A percentile compares a stretch with the other conserved stretches of the same genome.
Conservation (phyloP, 2,329 filamentous ascomycete species). For the Leptosphaerulina australis region DNA sequence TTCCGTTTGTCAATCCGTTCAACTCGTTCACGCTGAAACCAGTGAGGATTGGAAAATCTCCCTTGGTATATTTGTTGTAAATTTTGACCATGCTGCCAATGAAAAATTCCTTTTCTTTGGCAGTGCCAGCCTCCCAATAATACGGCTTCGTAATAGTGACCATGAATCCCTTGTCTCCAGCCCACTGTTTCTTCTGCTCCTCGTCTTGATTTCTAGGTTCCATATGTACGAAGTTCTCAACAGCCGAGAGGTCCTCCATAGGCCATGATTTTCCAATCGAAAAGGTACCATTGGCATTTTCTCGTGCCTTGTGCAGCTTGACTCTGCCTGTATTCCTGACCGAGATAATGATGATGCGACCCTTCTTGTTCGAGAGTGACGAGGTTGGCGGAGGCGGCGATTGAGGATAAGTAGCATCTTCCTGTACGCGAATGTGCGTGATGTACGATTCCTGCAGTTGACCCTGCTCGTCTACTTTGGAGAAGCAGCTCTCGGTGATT, state of each 20-base stretch:
- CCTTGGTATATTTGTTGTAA: constrained; percentile 85
- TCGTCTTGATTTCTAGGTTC: constrained; percentile 64
- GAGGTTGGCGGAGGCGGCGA: constrained; percentile 81
- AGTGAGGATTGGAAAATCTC: constrained; percentile 72
- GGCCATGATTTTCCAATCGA: constrained; percentile 99
- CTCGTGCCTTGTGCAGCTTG: constrained; percentile 94
- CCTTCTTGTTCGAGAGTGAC: constrained; percentile 78
- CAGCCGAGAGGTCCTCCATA: constrained; percentile 82
- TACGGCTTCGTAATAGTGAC: constrained; percentile 93
- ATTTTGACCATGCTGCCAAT: constrained; percentile 96
- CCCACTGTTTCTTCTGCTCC: constrained; percentile 72
- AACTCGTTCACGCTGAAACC: constrained; percentile 84
- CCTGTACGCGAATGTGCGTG: constrained; percentile 89
- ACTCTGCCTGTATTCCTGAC: constrained; percentile 92
- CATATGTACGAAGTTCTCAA: constrained; percentile 79
- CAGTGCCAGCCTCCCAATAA: constrained; percentile 92
- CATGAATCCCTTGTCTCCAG: constrained; percentile 80
- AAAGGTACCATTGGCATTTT: constrained; percentile 91
- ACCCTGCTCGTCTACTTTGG: constrained; percentile 85
- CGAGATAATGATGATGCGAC: constrained; percentile 88
- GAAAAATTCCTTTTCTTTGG: constrained; percentile 99
- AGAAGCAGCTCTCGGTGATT: constrained; percentile 94
- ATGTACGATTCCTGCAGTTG: constrained; percentile 93
- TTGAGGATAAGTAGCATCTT: constrained; percentile 83
- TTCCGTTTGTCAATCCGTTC: constrained; percentile 71